Evolutionary conservation across 2,329 filamentous ascomycete species (phyloP).

Genomic region (Fusarium protoensiforme): DNA sequence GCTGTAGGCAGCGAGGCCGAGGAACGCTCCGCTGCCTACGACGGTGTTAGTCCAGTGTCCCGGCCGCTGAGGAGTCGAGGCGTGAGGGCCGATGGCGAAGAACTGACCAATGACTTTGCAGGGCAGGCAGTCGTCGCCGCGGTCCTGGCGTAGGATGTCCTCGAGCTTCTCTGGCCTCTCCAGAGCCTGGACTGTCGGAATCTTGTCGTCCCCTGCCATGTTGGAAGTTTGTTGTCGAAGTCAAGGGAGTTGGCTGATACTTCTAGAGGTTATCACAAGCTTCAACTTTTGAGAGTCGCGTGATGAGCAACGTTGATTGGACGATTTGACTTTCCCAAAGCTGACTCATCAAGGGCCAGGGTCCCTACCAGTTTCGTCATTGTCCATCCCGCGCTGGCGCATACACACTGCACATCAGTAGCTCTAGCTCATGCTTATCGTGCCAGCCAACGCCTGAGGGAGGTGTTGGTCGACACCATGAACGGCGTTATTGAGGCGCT

Average conservation of each 20-base stretch:
- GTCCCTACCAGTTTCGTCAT: constrained; percentile 46
- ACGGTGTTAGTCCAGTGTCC: constrained; percentile 24
- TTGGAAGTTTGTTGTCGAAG: constrained; percentile 9
- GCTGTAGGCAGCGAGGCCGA: constrained; percentile 81
- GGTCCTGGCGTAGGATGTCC: constrained; percentile 65
- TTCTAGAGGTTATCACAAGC: constrained; percentile 31
- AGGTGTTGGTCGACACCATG: constrained; percentile 66
- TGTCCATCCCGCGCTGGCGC: constrained; percentile 26
- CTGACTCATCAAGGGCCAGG: constrained; percentile 41
- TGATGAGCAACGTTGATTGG: constrained; percentile 36
- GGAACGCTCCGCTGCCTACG: constrained; percentile 78
- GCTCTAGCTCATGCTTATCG: constrained; percentile 27
- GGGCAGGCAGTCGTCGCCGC: constrained; percentile 73
- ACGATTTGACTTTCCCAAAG: constrained; percentile 1
- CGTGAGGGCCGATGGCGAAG: constrained; percentile 6
- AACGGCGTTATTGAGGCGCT: constrained; percentile 92
- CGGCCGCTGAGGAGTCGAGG: constrained; percentile 2
- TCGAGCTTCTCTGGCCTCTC: constrained; percentile 72
- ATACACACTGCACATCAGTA: constrained; percentile 5
- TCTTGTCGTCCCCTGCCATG: constrained; percentile 53
- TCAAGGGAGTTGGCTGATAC: background rate
- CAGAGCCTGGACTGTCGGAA: constrained; percentile 63
- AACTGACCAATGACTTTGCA: constrained; percentile 77
- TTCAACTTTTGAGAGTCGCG: constrained; percentile 18
- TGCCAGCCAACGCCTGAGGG: constrained; percentile 37